phyloP scores from a whole-genome alignment of 139 green algal species.

The Asterochloris erici region DNA sequence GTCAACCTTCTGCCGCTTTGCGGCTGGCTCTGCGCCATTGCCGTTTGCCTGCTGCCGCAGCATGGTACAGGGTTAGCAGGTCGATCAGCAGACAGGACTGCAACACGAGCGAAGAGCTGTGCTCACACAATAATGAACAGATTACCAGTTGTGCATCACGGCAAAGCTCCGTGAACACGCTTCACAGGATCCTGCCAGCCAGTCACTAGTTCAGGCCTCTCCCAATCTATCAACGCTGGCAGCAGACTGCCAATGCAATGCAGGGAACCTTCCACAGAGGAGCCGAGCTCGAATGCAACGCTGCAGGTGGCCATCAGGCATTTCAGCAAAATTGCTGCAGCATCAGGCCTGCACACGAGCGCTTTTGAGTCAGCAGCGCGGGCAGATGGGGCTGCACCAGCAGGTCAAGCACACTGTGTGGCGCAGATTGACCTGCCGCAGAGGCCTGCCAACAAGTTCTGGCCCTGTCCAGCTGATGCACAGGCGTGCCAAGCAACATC shows the following conservation, averaged over 20 bases:
- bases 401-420: no score
- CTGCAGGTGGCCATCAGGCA: no score
- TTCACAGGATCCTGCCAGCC: neutral
- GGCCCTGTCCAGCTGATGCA: neutral
- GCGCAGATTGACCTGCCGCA: no score
- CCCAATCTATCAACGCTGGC: no score
- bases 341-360: no score
- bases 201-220: neutral
- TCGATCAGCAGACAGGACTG: neutral
- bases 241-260: no score
- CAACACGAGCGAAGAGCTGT: neutral
- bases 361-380: no score
- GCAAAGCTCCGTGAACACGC: neutral
- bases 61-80: neutral
- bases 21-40: neutral
- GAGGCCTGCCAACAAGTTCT: no score
- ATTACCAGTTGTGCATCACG: neutral
- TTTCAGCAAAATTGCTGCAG: no score
- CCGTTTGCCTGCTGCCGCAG: neutral
- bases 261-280: no score
- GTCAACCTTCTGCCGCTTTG: constrained; percentile 8
- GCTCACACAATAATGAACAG: neutral
- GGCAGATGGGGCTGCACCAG: no score
- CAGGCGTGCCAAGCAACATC: neutral
- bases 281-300: no score